Evolutionary conservation across 1,284 basidiomycete genomes (phyloP), one percentile per base, ranked within the genome.

Genomic region (Cutaneotrichosporon dermatis): DNA sequence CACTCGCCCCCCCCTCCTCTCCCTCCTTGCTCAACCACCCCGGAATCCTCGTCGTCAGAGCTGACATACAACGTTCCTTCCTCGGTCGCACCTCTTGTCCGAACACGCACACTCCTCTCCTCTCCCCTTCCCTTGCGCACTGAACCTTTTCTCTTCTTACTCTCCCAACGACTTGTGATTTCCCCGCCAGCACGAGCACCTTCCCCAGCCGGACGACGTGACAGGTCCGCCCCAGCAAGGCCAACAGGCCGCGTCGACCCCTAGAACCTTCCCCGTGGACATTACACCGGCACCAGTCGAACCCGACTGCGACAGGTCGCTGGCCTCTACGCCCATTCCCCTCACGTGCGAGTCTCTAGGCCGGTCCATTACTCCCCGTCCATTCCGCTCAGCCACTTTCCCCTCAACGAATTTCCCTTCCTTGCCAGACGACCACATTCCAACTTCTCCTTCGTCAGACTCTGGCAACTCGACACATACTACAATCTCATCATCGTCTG

Each of bases 401-500:
- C 25, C 50, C 37, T 51, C 36, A 15, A 9, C 50, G 16, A 16
- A 51, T 51, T 40, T 40, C 37, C 37, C 50, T 51, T 40, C 34
- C 36, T 40, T 37, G 39, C 37, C 50, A 40, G 50, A 39, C 50
- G n/a, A 39, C 9, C 8, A 12, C 36, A 15, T n/a, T 40, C 40
- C 37, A 37, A 4, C 16, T 40, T 51, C 50, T 33, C 7, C 50
- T 4, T 51, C 50, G 10, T 51, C 50, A n/a, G 37, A 40, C 16
- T 51, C 50, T 16, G n/a, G 6, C 15, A 40, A 25, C 15, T 51
- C 46, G 46, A 15, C 13, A 12, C 36, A 37, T 9, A 43, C 57
- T 11, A 36, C 58, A 4, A 40, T 42, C 9, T 52, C 54, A 16
- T 60, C 58, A 8, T 54, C 58, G 42, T 60, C 59, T 37, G 5